phyloP scores from a whole-genome alignment of 2,329 filamentous ascomycete species.

The Cordyceps pruinosa region DNA sequence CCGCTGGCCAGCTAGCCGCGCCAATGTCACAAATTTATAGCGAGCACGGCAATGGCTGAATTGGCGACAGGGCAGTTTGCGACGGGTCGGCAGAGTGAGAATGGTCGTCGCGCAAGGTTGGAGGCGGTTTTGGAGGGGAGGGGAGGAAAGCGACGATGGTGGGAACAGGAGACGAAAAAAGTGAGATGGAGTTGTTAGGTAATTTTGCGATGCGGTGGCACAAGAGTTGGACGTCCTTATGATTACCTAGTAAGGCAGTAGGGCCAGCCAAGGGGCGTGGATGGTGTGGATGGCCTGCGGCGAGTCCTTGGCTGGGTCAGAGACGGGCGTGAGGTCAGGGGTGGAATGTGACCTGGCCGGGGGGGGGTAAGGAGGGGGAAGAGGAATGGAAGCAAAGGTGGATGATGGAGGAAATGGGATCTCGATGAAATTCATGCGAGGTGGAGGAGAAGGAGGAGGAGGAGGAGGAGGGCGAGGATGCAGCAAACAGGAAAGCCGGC shows the following conservation, averaged over 20 bases:
- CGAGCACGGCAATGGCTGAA: neutral
- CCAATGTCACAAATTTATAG: neutral
- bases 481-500: neutral
- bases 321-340: no score
- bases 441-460: neutral
- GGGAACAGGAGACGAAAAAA: neutral
- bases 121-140: neutral
- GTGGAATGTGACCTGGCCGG: no score
- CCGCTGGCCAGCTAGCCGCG: neutral
- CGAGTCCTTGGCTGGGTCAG: no score
- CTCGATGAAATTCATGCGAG: neutral
- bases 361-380: neutral
- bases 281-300: neutral
- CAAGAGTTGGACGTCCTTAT: no score
- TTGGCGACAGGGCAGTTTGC: neutral
- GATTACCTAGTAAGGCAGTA: no score
- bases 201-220: neutral
- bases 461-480: neutral
- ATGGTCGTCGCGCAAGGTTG: neutral
- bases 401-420: neutral
- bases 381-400: neutral
- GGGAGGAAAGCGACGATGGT: neutral
- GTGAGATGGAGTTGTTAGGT: neutral
- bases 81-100: neutral
- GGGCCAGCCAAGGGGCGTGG: no score